Evolutionary conservation across 2,329 filamentous ascomycete species (phyloP).

Genomic region (Allantophomopsis lycopodina): DNA sequence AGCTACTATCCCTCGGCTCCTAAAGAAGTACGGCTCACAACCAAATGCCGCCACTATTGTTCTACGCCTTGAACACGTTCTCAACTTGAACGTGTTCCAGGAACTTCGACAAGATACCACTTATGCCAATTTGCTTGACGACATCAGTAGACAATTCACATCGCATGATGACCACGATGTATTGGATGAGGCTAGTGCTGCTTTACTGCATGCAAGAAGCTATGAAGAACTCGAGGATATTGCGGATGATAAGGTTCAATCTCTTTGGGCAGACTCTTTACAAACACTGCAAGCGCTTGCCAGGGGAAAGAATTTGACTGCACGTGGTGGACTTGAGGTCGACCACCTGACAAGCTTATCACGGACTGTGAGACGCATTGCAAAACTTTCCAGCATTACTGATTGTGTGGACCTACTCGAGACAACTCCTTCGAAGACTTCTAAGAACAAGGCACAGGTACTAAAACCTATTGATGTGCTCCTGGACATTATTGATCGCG

Average conservation of each 20-base stretch:
- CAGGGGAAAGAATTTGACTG: slow-evolving; percentile 56
- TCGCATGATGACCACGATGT: slow-evolving; percentile 83
- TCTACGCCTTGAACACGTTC: slow-evolving; percentile 69
- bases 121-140: slow-evolving; percentile 71
- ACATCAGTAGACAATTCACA: slow-evolving; percentile 87
- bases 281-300: slow-evolving; percentile 51
- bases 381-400: slow-evolving; percentile 66
- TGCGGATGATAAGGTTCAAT: slow-evolving; percentile 65
- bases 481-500: slow-evolving; percentile 59
- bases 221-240: slow-evolving; percentile 83
- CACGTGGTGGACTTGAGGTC: slow-evolving; percentile 53
- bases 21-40: slow-evolving; percentile 89
- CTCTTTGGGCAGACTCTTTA: slow-evolving; percentile 75
- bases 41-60: slow-evolving; percentile 78
- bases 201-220: slow-evolving; percentile 71
- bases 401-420: slow-evolving; percentile 70
- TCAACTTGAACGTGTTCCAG: slow-evolving; percentile 79
- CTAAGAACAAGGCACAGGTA: slow-evolving; percentile 21
- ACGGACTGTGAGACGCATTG: slow-evolving; percentile 64
- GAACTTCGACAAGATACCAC: slow-evolving; percentile 78
- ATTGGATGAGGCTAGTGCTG: slow-evolving; percentile 67
- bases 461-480: slow-evolving; percentile 53
- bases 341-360: slow-evolving; percentile 55
- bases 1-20: slow-evolving; percentile 64
- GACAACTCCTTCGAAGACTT: slow-evolving; percentile 31